A percentile compares a stretch with the other conserved stretches of the same genome.
Conservation (phyloP, 257 asterid species). For the Anisodus tanguticus region DNA sequence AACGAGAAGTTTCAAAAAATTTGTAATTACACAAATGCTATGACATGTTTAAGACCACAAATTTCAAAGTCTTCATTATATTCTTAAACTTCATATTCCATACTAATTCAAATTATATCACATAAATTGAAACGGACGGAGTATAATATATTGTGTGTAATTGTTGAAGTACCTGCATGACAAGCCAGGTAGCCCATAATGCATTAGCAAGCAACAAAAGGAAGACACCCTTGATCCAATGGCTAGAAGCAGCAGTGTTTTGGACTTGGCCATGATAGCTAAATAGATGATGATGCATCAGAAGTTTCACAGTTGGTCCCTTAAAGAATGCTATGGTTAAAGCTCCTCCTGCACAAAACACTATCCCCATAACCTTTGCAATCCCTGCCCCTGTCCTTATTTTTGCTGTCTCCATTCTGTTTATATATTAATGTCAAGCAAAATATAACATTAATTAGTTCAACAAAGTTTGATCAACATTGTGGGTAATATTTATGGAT, state of each 20-base stretch:
- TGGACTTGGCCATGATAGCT: constrained; percentile 42
- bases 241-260: constrained; percentile 42
- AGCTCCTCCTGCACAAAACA: constrained; percentile 66
- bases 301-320: constrained; percentile 63
- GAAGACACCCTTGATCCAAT: constrained; percentile 78
- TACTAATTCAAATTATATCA: too few species aligned
- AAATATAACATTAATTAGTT: background rate
- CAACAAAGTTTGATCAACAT: too few species aligned
- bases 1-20: too few species aligned
- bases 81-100: too few species aligned
- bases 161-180: constrained; percentile 58
- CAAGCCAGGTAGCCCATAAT: constrained; percentile 82
- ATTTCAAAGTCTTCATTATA: too few species aligned
- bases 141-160: too few species aligned
- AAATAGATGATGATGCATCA: constrained; percentile 65
- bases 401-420: constrained; percentile 73
- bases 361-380: constrained; percentile 61
- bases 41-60: too few species aligned
- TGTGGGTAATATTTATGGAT: background rate
- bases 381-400: constrained; percentile 57
- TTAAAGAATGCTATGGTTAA: constrained; percentile 70
- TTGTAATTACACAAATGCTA: too few species aligned
- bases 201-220: constrained; percentile 63
- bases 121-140: too few species aligned
- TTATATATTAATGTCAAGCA: background rate